A percentile compares a stretch with the other conserved stretches of the same genome.
Conservation (phyloP, 306 rosid species). For the Citrullus mucosospermus region DNA sequence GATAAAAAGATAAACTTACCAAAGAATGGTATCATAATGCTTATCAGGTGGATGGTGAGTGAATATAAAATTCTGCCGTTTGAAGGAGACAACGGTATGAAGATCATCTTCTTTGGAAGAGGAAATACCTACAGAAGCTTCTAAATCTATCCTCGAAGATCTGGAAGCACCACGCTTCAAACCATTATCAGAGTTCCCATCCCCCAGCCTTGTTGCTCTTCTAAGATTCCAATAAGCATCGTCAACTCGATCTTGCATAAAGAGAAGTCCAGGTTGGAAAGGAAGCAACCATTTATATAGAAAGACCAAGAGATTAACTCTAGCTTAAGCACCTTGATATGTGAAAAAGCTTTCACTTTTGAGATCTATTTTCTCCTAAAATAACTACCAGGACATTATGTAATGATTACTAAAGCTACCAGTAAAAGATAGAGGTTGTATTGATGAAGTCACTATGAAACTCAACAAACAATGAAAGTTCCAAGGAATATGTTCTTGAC, state of each 20-base stretch:
- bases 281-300: background rate
- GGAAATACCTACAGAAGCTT: conserved; percentile 19
- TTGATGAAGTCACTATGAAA: background rate
- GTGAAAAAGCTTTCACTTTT: background rate
- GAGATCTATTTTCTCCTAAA: background rate
- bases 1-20: conserved; percentile 29
- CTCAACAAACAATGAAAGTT: background rate
- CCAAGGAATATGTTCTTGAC: background rate
- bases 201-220: conserved; percentile 25
- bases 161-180: conserved; percentile 14
- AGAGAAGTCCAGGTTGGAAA: background rate
- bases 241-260: conserved; percentile 45
- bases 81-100: conserved; percentile 41
- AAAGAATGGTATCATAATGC: conserved; percentile 66
- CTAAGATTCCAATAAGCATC: conserved; percentile 71
- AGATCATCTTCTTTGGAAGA: conserved; percentile 31
- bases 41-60: conserved; percentile 31
- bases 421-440: background rate
- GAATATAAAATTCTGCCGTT: conserved; percentile 56
- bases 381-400: background rate
- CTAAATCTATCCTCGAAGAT: conserved; percentile 20
- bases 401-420: background rate
- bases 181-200: conserved; percentile 21
- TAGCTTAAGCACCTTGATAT: background rate
- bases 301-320: background rate